A percentile compares a stretch with the other conserved stretches of the same genome.
phyloP scores from a whole-genome alignment of 2,329 filamentous ascomycete genomes.

The Cadophora gregata region DNA sequence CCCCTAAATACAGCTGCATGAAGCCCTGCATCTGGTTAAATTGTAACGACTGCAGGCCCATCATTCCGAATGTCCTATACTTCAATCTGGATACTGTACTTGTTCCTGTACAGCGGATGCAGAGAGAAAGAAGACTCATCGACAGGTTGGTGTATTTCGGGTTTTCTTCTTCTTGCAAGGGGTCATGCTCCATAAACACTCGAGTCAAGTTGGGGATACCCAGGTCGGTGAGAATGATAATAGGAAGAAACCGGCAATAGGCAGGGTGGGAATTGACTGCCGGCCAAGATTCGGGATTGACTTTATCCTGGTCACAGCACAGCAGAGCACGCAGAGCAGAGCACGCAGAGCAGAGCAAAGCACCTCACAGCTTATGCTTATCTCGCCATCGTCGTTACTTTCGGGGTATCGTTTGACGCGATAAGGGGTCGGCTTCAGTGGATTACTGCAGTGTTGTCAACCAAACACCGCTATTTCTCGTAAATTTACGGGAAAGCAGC shows the following conservation, averaged over 20 bases:
- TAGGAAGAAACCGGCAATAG: slow-evolving; percentile 9
- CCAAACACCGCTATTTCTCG: background rate
- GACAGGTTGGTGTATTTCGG: background rate
- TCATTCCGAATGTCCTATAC: background rate
- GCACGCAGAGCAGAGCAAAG: no score
- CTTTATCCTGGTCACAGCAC: background rate
- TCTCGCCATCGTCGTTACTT: slow-evolving; percentile 10
- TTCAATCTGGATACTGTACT: no score
- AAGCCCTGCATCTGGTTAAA: background rate
- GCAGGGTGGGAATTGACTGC: background rate
- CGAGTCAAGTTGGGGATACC: background rate
- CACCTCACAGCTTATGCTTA: slow-evolving; percentile 1
- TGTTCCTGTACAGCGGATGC: background rate
- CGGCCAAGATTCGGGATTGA: slow-evolving; percentile 2
- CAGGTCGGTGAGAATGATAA: no score
- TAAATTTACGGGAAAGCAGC: no score
- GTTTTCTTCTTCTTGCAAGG: background rate
- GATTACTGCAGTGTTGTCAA: background rate
- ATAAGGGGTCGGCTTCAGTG: background rate
- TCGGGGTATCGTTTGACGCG: background rate
- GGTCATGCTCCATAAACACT: no score
- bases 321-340: no score
- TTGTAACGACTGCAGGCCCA: background rate
- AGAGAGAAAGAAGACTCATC: background rate
- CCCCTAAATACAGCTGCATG: background rate